These are phyloP conservation scores for Penicillium sp. DNA, from an alignment of 2,329 filamentous ascomycete species.

Conservation along the genomic window DNA sequence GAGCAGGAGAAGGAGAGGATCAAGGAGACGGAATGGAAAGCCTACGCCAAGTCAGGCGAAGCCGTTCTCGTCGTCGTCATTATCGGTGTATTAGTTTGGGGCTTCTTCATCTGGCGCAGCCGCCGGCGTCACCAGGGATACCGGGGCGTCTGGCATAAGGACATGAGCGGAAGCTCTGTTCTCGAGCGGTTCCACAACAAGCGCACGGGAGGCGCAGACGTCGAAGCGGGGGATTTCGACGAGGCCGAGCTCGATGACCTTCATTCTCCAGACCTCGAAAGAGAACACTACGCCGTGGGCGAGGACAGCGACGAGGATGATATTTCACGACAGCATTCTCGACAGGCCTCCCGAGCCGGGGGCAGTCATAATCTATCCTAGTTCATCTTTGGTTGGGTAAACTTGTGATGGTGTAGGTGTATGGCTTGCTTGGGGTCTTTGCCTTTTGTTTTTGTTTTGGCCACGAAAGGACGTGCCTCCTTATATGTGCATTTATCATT, in stretches of 20 bases:
- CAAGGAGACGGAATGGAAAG: constrained; percentile 77
- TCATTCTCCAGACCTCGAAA: constrained; percentile 28
- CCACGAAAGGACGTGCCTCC: too few relatives aligned
- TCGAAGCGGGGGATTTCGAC: constrained; percentile 56
- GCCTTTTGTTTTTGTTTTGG: too few relatives aligned
- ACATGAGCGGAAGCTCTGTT: constrained; percentile 31
- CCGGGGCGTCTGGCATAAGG: constrained; percentile 37
- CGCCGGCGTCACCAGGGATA: constrained; percentile 43
- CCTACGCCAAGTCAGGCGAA: constrained; percentile 80
- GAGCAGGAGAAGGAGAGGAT: constrained; percentile 62
- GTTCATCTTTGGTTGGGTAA: too few relatives aligned
- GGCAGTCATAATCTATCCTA: background rate
- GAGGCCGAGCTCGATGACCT: constrained; percentile 53
- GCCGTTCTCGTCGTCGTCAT: constrained; percentile 73
- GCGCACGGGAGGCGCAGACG: constrained; percentile 39
- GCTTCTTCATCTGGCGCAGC: constrained; percentile 57
- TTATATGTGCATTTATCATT: too few relatives aligned
- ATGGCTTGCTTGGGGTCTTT: too few relatives aligned
- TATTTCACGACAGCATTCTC: too few relatives aligned
- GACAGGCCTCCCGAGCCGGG: too few relatives aligned
- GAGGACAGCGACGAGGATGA: constrained; percentile 36
- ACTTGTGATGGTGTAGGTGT: too few relatives aligned
- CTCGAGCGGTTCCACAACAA: constrained; percentile 43
- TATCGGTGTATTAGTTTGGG: constrained; percentile 64
- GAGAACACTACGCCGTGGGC: constrained; percentile 43